These are phyloP conservation scores for Tetrahymena malaccensis DNA, from an alignment of 73 alveolate species.

Conservation along the genomic window DNA sequence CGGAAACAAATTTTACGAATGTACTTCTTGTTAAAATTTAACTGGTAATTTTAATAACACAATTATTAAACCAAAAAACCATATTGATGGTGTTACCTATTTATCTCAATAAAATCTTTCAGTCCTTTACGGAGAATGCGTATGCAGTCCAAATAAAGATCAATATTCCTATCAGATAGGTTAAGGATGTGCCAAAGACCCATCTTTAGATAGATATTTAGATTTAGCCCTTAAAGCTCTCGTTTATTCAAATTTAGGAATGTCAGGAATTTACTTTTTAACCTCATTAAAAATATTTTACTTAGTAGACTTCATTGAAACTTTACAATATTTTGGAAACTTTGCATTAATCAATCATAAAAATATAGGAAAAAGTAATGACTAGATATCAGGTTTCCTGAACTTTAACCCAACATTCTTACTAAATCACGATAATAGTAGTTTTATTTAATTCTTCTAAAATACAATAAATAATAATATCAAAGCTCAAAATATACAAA, in stretches of 20 bases:
- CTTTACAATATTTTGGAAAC: neutral
- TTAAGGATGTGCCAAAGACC: neutral
- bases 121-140: neutral
- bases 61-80: neutral
- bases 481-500: neutral
- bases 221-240: neutral
- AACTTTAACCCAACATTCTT: neutral
- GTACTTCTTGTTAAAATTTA: neutral
- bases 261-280: neutral
- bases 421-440: neutral
- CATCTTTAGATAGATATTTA: neutral
- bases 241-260: neutral
- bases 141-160: neutral
- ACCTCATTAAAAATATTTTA: neutral
- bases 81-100: neutral
- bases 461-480: neutral
- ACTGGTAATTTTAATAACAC: neutral
- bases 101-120: neutral
- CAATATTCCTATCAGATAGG: neutral
- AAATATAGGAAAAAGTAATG: neutral
- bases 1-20: neutral
- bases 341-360: neutral
- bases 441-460: neutral
- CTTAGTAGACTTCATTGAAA: neutral
- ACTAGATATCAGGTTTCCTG: neutral